Conservation (phyloP, 1,284 basidiomycete genomes). For the Ceratobasidium sp. region DNA sequence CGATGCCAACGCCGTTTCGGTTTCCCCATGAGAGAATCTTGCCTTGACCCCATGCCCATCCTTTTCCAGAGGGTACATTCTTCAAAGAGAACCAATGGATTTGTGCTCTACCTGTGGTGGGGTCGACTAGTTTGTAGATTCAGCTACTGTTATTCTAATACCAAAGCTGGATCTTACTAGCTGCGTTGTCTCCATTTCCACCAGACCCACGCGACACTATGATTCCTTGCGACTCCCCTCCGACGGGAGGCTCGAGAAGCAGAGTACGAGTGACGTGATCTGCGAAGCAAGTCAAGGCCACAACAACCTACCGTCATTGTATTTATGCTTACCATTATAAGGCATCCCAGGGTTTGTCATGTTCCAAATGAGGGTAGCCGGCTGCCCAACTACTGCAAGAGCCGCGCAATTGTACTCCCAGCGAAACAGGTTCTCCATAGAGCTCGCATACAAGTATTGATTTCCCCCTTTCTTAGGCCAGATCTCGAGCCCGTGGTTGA, state of each 20-base stretch:
- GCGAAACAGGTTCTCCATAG: constrained; percentile 10
- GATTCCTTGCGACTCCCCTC: constrained; percentile 9
- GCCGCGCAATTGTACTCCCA: constrained; percentile 30
- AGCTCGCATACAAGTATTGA: constrained; percentile 43
- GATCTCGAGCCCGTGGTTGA: constrained; percentile 57
- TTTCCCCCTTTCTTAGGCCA: constrained; percentile 44
- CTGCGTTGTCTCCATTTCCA: constrained; percentile 54
- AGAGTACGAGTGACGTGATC: constrained; percentile 51
- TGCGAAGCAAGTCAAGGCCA: constrained; percentile 46
- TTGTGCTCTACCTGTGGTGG: constrained; percentile 53
- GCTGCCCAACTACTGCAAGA: constrained; percentile 36
- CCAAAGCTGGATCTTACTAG: constrained; percentile 44
- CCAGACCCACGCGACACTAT: constrained; percentile 52
- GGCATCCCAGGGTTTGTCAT: constrained; percentile 55
- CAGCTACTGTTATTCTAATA: constrained; percentile 46
- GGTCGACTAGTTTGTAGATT: not conserved
- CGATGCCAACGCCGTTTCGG: constrained; percentile 57
- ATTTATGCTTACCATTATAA: not conserved
- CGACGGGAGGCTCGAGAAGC: constrained; percentile 47
- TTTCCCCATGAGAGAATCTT: constrained; percentile 55
- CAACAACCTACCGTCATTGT: not conserved
- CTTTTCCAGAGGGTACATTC: not conserved
- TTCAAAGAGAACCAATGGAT: constrained; percentile 48
- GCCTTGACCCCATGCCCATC: constrained; percentile 48
- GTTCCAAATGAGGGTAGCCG: constrained; percentile 47